Percentiles rank a stretch among this genome's conserved stretches.
These are phyloP conservation scores for Stramenopiles sp. DNA, from an alignment of 352 stramenopile genomes.

Conservation along the genomic window DNA sequence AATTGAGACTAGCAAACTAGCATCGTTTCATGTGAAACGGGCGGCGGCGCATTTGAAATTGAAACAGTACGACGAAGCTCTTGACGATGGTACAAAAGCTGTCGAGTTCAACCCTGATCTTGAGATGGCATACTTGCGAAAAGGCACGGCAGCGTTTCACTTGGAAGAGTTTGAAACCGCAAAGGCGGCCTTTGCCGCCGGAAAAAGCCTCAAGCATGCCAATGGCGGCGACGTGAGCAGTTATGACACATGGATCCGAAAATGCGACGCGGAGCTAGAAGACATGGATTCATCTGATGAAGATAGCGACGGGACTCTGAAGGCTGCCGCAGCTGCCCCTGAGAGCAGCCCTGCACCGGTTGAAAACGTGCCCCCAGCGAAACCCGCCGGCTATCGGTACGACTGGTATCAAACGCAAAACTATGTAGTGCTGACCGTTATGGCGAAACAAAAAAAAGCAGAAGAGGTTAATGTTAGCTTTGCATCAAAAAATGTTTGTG, in stretches of 20 bases:
- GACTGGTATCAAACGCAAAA: conserved; percentile 60
- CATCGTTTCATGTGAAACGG: conserved; percentile 34
- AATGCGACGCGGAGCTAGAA: conserved; percentile 47
- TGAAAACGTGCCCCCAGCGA: conserved; percentile 22
- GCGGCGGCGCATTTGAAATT: conserved; percentile 44
- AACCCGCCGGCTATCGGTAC: conserved; percentile 27
- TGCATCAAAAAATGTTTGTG: not conserved
- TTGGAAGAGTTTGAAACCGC: conserved; percentile 42
- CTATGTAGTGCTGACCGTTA: conserved; percentile 34
- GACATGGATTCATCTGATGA: conserved; percentile 25
- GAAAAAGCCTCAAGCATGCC: conserved; percentile 32
- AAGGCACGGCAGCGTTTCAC: conserved; percentile 47
- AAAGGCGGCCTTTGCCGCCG: conserved; percentile 37
- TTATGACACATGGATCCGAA: conserved; percentile 59
- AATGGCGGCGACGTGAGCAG: too few relatives aligned
- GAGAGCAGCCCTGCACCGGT: not conserved
- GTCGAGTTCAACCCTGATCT: conserved; percentile 33
- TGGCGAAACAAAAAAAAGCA: not conserved
- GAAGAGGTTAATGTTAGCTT: conserved; percentile 15
- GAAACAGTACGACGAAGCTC: conserved; percentile 34
- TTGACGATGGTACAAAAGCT: conserved; percentile 33
- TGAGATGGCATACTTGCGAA: conserved; percentile 40
- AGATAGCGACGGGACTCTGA: conserved; percentile 16
- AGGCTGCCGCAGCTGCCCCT: conserved; percentile 18
- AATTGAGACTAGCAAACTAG: conserved; percentile 33